These are phyloP conservation scores for Eucalyptus sp. DNA, from an alignment of 345 rosid genomes.

Conservation along the genomic window DNA sequence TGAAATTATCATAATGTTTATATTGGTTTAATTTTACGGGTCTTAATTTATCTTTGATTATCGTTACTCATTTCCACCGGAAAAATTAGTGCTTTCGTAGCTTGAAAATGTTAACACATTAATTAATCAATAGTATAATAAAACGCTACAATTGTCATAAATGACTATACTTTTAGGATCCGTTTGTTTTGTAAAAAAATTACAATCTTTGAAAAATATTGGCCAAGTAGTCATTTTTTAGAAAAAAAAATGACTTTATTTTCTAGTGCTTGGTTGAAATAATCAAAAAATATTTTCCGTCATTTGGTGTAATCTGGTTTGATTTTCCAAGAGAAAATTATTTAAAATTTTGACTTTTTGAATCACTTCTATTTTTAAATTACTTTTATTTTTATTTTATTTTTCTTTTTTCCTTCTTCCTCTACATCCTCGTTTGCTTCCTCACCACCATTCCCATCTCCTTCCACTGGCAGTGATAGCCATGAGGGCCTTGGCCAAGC, in stretches of 20 bases:
- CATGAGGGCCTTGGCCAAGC: fast-evolving
- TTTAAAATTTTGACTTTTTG: too few species aligned
- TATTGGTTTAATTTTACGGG: not conserved
- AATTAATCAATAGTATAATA: not conserved
- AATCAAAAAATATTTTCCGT: too few species aligned
- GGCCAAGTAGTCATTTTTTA: too few species aligned
- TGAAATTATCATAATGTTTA: not conserved
- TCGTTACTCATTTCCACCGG: not conserved
- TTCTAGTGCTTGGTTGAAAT: not conserved
- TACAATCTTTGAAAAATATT: too few species aligned
- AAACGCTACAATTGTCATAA: not conserved
- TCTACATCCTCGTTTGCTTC: not conserved
- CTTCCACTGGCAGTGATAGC: fast-evolving
- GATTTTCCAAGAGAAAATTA: not conserved
- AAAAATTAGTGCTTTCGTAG: not conserved
- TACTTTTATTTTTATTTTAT: too few species aligned
- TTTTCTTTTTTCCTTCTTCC: not conserved
- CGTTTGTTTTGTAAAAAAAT: fast-evolving
- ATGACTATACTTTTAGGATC: fast-evolving
- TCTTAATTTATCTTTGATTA: not conserved
- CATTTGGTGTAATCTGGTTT: not conserved
- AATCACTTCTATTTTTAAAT: too few species aligned
- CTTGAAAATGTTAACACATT: not conserved
- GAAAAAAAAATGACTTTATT: not conserved
- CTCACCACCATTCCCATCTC: not conserved